A percentile compares a stretch with the other conserved stretches of the same genome.
Conservation (phyloP, 1,284 basidiomycete species). For the Tilletiopsis washingtonensis region DNA sequence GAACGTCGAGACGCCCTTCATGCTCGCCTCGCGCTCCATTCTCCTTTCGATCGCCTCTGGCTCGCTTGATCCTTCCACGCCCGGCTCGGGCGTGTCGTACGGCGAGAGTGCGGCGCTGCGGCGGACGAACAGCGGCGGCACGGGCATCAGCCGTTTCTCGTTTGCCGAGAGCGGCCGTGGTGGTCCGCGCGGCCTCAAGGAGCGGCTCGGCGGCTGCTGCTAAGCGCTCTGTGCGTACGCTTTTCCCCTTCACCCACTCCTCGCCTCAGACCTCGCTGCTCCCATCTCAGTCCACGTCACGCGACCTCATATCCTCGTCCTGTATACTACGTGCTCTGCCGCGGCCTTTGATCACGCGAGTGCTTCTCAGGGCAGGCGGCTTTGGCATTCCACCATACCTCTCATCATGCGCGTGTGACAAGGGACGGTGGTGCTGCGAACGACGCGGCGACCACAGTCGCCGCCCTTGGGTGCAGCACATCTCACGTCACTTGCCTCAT, state of each 20-base stretch:
- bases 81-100: constrained; percentile 88
- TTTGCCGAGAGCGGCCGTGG: not conserved
- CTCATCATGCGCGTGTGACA: no score
- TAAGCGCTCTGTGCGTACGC: not conserved
- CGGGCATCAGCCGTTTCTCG: not conserved
- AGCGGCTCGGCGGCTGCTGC: constrained; percentile 2
- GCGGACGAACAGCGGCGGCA: not conserved
- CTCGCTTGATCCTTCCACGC: constrained; percentile 79
- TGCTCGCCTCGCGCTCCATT: constrained; percentile 80
- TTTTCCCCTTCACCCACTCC: not conserved
- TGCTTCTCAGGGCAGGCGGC: no score
- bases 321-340: no score
- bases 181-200: not conserved
- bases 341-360: no score
- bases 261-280: not conserved
- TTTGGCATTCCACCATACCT: no score
- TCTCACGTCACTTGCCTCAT: not conserved
- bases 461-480: no score
- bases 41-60: constrained; percentile 89
- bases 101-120: constrained; percentile 61
- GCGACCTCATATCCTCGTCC: no score
- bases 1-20: constrained; percentile 87
- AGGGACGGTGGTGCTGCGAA: no score
- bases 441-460: no score
- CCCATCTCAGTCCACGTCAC: not conserved